Evolutionary conservation across 2,329 filamentous ascomycete genomes (phyloP), one percentile per base, ranked within the genome.

Genomic region (Xylaria digitata): DNA sequence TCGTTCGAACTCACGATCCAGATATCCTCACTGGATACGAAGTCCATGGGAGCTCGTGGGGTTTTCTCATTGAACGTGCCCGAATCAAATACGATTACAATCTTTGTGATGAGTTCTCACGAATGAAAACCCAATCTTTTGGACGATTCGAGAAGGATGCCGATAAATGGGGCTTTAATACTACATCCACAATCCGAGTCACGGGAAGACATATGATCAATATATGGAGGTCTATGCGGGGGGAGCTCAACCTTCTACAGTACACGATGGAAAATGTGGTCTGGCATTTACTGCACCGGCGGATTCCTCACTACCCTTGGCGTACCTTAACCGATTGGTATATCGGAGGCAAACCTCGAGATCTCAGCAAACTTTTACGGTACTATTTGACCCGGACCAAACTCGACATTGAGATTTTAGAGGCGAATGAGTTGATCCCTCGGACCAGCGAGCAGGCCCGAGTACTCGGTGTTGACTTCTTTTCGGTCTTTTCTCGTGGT

Each of bases 221-320:
- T 73, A 92, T 98, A 52, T 98, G 96, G 94, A 88, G 95, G 73
- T 94, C 94, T 0, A 97, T 99, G 94, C 88, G 93, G 65, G 88
- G 90, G n/a, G 95, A 97, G 79, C 81, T 99, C 32, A 96, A 94
- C 72, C 82, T 99, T 32, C 85, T 97, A 11, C 94, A 97, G 76
- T 98, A 99, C 76, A 97, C 92, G 0, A 92, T 98, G 88, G 96
- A 98, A 78, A 97, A 97, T 74, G 93, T 98, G 3, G 92, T 89
- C 0, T 98, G 96, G 82, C 94, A 98, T 79, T 79, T 98, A 0
- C 85, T 99, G 1, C 94, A 97, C 72, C 89, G 89, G 37, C 89
- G 95, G 2, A 91, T 98, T 56, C 96, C 96, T 6, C 93, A 97
- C 77, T 97, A 97, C 77, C 84, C 90, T 1, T 92, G 92, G 81